Conservation (phyloP, 2,329 filamentous ascomycete species). For the Lecanicillium sp. region DNA sequence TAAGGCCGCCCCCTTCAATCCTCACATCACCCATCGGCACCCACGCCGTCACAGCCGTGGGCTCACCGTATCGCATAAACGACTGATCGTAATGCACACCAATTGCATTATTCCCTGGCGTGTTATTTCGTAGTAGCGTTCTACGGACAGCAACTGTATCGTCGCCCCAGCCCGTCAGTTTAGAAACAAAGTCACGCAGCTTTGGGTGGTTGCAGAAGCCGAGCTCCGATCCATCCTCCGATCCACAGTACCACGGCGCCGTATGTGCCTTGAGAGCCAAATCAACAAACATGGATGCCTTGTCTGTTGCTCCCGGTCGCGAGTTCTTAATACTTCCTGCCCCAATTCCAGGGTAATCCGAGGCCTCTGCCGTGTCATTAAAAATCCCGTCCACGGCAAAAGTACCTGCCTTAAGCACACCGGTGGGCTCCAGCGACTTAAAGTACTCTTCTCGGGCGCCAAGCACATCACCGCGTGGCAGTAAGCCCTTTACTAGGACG, state of each 20-base stretch:
- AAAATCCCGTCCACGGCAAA: constrained; percentile 46
- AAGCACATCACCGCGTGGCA: constrained; percentile 45
- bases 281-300: constrained; percentile 18
- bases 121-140: constrained; percentile 47
- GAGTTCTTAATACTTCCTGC: constrained; percentile 39
- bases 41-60: constrained; percentile 48
- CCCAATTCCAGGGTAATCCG: constrained; percentile 30
- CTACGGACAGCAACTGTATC: constrained; percentile 24
- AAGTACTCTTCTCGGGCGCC: constrained; percentile 45
- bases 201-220: constrained; percentile 45
- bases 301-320: constrained; percentile 29
- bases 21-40: constrained; percentile 46
- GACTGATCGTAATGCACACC: constrained; percentile 55
- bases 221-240: constrained; percentile 7
- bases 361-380: constrained; percentile 9
- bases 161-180: constrained; percentile 45
- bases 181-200: constrained; percentile 38
- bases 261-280: constrained; percentile 45
- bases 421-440: constrained; percentile 41
- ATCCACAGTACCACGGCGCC: constrained; percentile 35
- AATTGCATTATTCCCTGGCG: constrained; percentile 46
- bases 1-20: constrained; percentile 47
- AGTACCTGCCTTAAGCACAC: constrained; percentile 45
- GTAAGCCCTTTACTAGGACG: constrained; percentile 44
- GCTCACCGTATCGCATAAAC: constrained; percentile 45